Base-by-base conservation (phyloP, 495 filamentous ascomycete species). In the Recurvomyces mirabilis region DNA sequence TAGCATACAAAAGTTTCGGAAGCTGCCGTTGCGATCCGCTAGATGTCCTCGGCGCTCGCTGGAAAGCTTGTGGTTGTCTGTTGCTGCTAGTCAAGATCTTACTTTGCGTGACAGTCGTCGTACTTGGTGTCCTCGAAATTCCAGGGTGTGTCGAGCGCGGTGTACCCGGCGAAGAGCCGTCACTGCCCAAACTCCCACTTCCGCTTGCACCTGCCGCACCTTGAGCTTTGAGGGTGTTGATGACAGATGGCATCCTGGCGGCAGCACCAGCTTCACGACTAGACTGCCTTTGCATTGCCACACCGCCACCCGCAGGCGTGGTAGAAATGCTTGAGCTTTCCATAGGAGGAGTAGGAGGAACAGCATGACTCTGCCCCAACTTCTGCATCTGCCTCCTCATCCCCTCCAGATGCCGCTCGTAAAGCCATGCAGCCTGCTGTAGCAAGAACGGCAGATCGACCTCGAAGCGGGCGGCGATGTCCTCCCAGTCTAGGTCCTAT, bases 381-480 rank as follows among this genome's bases (percentile, higher is more conserved):
- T 79, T 89, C 38, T 80, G 74, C 74, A 98, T 87, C 65, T 95
- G 88, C 5, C 84, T 86, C 52, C 84, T 77, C 26, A 94, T 82
- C 59, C 94, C 82, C 0, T 81, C 81, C 5, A 93, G 69, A 62
- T 96, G 86, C 32, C 82, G 76, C 64, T 98, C 87, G 55, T 93
- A 93, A 1, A 95, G 78, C 81, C 87, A 95, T 65, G 85, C 85
- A 48, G 85, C 86, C 61, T 96, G 86, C 60, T 95, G 88, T 4
- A 94, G 77, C 6, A 98, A 68, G 59, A 96, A 98, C 19, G 87
- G 73, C 20, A 87, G 73, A 11, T 83, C 79, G 28, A 95, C 91
- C 39, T 82, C 65, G 60, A 83, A 81, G 29, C 68, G 64, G 20
- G 69, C 62, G 17, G 48, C 51, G 11, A 54, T 44, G 2, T 36